phyloP scores from a whole-genome alignment of 1,284 basidiomycete genomes.

The Trametes hirsuta region DNA sequence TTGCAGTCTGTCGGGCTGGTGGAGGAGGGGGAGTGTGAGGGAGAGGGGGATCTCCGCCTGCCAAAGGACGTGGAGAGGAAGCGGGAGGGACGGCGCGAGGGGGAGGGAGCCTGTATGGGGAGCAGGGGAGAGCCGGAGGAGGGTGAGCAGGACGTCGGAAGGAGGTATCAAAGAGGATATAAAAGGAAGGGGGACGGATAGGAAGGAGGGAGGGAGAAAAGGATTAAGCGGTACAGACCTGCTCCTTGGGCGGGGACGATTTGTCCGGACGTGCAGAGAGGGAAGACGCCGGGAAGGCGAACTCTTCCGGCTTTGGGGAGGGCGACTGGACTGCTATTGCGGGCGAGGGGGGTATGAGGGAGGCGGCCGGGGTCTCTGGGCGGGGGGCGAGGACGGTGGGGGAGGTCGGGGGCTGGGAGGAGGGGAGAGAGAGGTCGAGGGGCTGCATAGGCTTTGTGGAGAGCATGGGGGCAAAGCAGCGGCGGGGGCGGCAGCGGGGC shows the following conservation, averaged over 20 bases:
- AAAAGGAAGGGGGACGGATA: constrained; percentile 7
- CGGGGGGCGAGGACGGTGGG: constrained; percentile 13
- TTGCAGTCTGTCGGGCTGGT: constrained; percentile 19
- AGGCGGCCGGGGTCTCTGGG: constrained; percentile 14
- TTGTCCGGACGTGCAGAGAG: constrained; percentile 3
- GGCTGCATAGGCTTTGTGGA: constrained; percentile 46
- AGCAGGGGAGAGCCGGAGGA: neutral
- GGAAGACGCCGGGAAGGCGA: constrained; percentile 16
- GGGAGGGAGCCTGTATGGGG: constrained; percentile 27
- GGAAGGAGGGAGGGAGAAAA: constrained; percentile 2
- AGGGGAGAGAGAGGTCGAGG: constrained; percentile 32
- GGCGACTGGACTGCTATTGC: constrained; percentile 25
- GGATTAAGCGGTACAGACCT: constrained; percentile 30
- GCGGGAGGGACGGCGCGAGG: constrained; percentile 32
- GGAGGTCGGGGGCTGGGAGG: constrained; percentile 22
- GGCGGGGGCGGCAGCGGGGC: constrained; percentile 7
- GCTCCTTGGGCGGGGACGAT: constrained; percentile 26
- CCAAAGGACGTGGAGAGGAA: constrained; percentile 33
- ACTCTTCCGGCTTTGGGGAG: constrained; percentile 11
- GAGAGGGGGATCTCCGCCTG: constrained; percentile 32
- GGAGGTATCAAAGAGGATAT: constrained; percentile 5
- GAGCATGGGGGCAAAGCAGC: constrained; percentile 39
- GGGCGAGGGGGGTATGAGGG: constrained; percentile 22
- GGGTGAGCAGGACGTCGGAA: constrained; percentile 1
- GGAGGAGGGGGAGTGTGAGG: constrained; percentile 20